Evolutionary conservation across 208 protist genomes (phyloP), one percentile per base, ranked within the genome.

Genomic region (Wallacemonas sp.): DNA sequence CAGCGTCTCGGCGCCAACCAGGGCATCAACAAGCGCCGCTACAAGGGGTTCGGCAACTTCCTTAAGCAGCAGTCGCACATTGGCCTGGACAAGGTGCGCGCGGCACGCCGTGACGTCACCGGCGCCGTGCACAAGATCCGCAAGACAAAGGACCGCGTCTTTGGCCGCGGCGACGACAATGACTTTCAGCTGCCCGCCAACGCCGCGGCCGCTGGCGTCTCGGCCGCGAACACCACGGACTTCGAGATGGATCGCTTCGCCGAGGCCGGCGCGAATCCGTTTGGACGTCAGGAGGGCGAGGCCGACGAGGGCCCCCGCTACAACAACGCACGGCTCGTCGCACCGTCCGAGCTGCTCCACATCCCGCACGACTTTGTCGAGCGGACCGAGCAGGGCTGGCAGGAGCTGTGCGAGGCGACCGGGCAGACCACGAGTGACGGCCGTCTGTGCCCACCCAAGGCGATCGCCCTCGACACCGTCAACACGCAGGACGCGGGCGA

Each of bases 341-440:
- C 65, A 1, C 36, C 27, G 1, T 41, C 36, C 4, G 71, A 85
- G 5, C 41, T 85, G 19, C 32, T 85, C 8, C 79, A 85, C 66
- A 68, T 85, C 16, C 70, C 70, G 0, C 32, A 46, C 8, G 52
- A 64, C 14, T 68, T 73, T 36, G 63, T 60, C 11, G 58, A 72
- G 46, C 74, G 74, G 41, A 75, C 62, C 8, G 68, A 72, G 56
- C 54, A 75, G 26, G 70, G 67, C 68, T 85, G 79, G 79, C 30
- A 55, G 36, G 65, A 48, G n/a, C 26, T 82, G 46, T 65, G 58
- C 61, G 44, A 56, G 19, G 60, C 76, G 9, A 36, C 72, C 2
- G 62, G 66, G 17, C 65, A 73, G 38, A 34, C 23, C 14, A 32
- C n/a, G 6, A 33, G 36, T 23, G 58, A 60, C 32, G 65, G 48